Base-by-base conservation (phyloP, 305 asterid genomes). In the Plantago rigida region DNA sequence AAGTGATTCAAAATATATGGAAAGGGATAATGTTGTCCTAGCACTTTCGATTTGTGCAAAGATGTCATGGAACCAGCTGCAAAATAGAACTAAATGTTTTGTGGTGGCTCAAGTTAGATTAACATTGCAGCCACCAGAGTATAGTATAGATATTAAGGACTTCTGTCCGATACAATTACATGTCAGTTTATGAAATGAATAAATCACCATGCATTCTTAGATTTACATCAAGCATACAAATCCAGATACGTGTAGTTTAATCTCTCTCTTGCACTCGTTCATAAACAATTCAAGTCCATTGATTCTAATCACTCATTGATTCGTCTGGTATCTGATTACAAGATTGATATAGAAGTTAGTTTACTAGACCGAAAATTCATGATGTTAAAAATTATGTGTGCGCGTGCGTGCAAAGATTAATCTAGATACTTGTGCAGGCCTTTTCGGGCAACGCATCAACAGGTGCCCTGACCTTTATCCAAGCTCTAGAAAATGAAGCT, bases 391-490 rank as follows among this genome's bases (percentile, higher is more conserved):
- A 2, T 22, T 22, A 2, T 22, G 26, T 22, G 26, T 22, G 26
- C 1, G 26, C 2, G 26, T 2, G 26, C 26, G 1, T 22, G 26
- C 26, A 22, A 22, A 41, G 51, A 34, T 60, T 55, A 36, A 64
- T 51, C 41, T 11, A 53, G 46, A 56, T 59, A 62, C 59, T 17
- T 51, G 62, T 63, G 49, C 73, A 82, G 89, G 89, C 78, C 45
- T 62, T 82, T 29, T 55, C 84, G 26, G 82, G 84, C 15, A 36
- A 71, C 47, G 56, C 71, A 13, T 54, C 83, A 60, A 80, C 82
- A 4, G 89, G 89, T 57, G 86, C 81, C 66, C 64, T 82, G 81
- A 82, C 89, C 81, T 82, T 82, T 39, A 76, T 80, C 68, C 73
- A 80, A 70, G 82, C 82, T 13, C 71, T 72, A 34, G 75, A 80